phyloP scores from a whole-genome alignment of 2,329 filamentous ascomycete genomes.

The Thielaviopsis cerberus region DNA sequence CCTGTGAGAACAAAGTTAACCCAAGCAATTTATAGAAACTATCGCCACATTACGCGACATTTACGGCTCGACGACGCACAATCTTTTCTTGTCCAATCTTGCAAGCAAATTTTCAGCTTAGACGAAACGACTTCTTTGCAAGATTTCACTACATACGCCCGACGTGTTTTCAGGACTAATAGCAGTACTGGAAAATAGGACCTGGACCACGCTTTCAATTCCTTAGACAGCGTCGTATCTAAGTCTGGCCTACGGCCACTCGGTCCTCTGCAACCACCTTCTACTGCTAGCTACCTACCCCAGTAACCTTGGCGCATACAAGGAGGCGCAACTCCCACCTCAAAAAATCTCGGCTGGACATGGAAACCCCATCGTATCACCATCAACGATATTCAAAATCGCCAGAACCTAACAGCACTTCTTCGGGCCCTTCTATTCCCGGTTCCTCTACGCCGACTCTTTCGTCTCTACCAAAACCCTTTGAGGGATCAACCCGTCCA shows the following conservation, averaged over 20 bases:
- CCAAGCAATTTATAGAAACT: background rate
- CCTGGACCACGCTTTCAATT: background rate
- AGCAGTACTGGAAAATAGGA: background rate
- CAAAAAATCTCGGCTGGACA: background rate
- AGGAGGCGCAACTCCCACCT: background rate
- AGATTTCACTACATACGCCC: background rate
- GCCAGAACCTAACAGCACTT: slow-evolving; percentile 6
- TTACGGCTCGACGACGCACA: background rate
- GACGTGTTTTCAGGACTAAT: background rate
- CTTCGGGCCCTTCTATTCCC: slow-evolving; percentile 4
- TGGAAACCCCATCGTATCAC: slow-evolving; percentile 3
- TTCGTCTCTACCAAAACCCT: background rate
- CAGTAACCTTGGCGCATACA: background rate
- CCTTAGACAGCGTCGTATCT: background rate
- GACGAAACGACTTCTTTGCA: background rate
- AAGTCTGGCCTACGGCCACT: background rate
- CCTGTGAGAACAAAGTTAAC: background rate
- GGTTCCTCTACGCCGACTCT: slow-evolving; percentile 4
- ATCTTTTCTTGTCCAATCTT: background rate
- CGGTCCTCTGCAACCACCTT: background rate
- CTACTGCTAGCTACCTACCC: background rate
- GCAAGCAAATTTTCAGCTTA: background rate
- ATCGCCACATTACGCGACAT: background rate
- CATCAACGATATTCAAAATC: slow-evolving; percentile 7
- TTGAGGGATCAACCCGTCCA: slow-evolving; percentile 8